Base-by-base conservation (phyloP, 176 grass and related monocot genomes). In the Puccinellia tenuiflora region DNA sequence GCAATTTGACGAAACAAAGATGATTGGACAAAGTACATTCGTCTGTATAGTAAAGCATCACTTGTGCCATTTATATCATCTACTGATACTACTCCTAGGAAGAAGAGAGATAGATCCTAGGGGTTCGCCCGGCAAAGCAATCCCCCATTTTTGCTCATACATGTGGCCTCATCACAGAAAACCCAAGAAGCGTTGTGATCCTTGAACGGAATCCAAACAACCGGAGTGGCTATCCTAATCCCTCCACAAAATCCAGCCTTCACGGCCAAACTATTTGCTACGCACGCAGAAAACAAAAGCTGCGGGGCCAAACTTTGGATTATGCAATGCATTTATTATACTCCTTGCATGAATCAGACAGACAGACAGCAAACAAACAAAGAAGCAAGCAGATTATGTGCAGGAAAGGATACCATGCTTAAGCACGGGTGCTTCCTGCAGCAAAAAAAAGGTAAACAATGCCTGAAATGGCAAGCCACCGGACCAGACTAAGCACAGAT, bases 91-190 rank as follows among this genome's bases (percentile, higher is more conserved):
- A 48, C 67, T 60, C 74, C 21, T 64, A 39, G 50, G 22, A 48
- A 67, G 55, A 80, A 67, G 33, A 47, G 13, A 29, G 10, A 28
- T 30, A 55, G 14, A 71, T 77, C 45, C 37, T 34, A 71, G 9
- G 6, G 55, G 30, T 70, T 57, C 25, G 47, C 57, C 20, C 14
- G 9, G 63, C 43, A 65, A 63, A 75, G 35, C 43, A 43, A 63
- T 64, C 43, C 39, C 62, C 20, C 69, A 48, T 50, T 73, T 54
- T 63, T 89, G 78, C 57, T 47, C 55, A 22, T 77, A 78, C 30
- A 28, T 29, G 25, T 30, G 26, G 16, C 21, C 45, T 31, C 69
- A 56, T 73, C 74, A 81, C 57, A 18, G 5, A 62, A 46, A 66
- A 83, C 48, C n/a, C 17, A 79, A 39, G 56, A 66, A 68, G 37